Evolutionary conservation across 2,329 filamentous ascomycete genomes (phyloP), one percentile per base, ranked within the genome.

Genomic region (Colletotrichum agaves): DNA sequence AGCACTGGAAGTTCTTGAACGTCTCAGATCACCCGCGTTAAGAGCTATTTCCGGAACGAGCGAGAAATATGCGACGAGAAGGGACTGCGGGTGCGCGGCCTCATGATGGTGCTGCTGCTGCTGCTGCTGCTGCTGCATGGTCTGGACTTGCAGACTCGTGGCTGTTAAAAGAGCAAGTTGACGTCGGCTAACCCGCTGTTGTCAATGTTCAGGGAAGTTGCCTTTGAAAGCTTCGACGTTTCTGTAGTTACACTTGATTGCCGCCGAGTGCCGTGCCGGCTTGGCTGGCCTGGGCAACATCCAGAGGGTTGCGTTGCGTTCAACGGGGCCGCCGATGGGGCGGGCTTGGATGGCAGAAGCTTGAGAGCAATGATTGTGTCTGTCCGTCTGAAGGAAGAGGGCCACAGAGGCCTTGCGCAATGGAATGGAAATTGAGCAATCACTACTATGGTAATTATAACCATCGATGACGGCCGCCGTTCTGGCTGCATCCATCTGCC

Each of bases 1-100:
- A 39, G 47, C 47, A 47, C 19, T 46, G 31, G 64, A 68, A 41
- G 41, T 60, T 68, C 53, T 47, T 37, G 39, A 49, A 50, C 61
- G 65, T 68, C 65, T 68, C 65, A 68, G 61, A 63, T 55, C 61
- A 55, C 13, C 61, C 35, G 41, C 55, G 33, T 50, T 35, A 13
- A 55, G 61, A n/a, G 41, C 61, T 68, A 68, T 65, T 68, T 68
- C 65, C 10, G 55, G 65, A 56, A 43, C n/a, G 21, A 15, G 41
- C 3, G 23, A 47, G 35, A 50, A 15, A 64, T 27, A 46, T 59
- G 52, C 60, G 37, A 67, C 61, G 64, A 67, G 43, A 61, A 35
- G 44, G 33, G n/a, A 31, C 21, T 35, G 39, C 35, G 17, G 23
- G 46, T 19, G 43, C 50, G 43, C 27, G 33, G 37, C 52, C 37